Percentiles rank a stretch among this genome's conserved stretches.
These are phyloP conservation scores for Orbilia ellipsospora DNA, from an alignment of 2,329 filamentous ascomycete genomes.

Conservation along the genomic window DNA sequence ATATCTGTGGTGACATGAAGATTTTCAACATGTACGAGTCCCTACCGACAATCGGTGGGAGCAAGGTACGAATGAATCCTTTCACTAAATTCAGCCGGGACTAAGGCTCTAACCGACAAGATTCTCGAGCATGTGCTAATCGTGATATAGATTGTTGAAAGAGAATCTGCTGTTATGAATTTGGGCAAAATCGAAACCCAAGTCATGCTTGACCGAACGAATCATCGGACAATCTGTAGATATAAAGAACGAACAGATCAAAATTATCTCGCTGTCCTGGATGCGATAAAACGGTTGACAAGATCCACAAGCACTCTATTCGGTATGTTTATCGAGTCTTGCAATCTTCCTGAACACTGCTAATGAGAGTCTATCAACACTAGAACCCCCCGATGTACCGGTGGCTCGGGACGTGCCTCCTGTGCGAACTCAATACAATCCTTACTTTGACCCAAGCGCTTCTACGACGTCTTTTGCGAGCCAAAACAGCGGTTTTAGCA, in stretches of 20 bases:
- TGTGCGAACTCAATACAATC: background rate
- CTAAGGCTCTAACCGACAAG: no score
- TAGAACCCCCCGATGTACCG: constrained; percentile 35
- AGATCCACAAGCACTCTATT: constrained; percentile 44
- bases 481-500: constrained; percentile 28
- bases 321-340: constrained; percentile 5
- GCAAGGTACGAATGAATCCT: constrained; percentile 22
- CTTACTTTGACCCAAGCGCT: constrained; percentile 23
- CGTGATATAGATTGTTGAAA: constrained; percentile 30
- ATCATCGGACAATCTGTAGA: constrained; percentile 45
- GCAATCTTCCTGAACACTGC: background rate
- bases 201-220: constrained; percentile 47
- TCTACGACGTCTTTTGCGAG: constrained; percentile 29
- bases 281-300: constrained; percentile 43
- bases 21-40: constrained; percentile 53
- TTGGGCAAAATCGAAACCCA: constrained; percentile 44
- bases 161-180: constrained; percentile 49
- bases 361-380: background rate
- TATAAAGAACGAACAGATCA: constrained; percentile 45
- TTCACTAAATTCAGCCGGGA: no score
- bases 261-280: constrained; percentile 40
- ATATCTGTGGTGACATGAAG: constrained; percentile 45
- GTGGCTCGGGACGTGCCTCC: background rate
- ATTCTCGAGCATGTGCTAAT: background rate
- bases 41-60: constrained; percentile 25